Evolutionary conservation across 345 rosid genomes (phyloP), one percentile per base, ranked within the genome.

Genomic region (Rhodamnia rubescens): DNA sequence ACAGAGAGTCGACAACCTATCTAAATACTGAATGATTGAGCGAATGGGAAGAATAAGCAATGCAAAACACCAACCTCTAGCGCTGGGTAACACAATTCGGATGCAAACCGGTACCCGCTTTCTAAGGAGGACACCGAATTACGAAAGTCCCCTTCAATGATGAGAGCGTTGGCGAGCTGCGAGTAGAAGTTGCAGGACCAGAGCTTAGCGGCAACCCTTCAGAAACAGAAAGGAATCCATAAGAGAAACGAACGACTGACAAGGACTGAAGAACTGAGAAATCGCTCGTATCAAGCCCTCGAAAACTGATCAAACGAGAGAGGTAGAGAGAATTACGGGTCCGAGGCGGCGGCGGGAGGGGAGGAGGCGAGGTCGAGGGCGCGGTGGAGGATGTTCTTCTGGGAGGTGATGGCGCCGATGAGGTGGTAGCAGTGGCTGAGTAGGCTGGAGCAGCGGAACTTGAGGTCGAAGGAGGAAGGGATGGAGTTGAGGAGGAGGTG

Each of bases 171-270:
- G 24, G 99, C 98, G n/a, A 97, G 94, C 93, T 96, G 99, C 16
- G 99, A 96, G 87, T 91, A 95, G 95, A 97, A 96, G 87, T 97
- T 97, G 93, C 98, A 96, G 85, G 94, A 89, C 99, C 99, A 97
- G 40, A 97, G 91, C 87, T 88, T 88, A 82, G 90, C 91, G 20
- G 94, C 90, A 52, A 92, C 51, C 89, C 94, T 91, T 64, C 55
- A 82, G 64, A 74, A 61, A 59, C 42, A 51, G 27, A 49, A 86
- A 27, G 69, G n/a, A 74, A 50, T n/a, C 36, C 49, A 29, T n/a
- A 58, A 81, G 24, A 3, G 53, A 24, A 82, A 64, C 57, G 51
- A 59, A 24, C 2, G 74, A 36, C 47, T 22, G 32, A 7, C 16
- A 16, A 32, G 27, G 42, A 83, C 53, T 49, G 26, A 22, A 82